phyloP scores from a whole-genome alignment of 2,329 filamentous ascomycete genomes.

The Talaromyces verruculosus region DNA sequence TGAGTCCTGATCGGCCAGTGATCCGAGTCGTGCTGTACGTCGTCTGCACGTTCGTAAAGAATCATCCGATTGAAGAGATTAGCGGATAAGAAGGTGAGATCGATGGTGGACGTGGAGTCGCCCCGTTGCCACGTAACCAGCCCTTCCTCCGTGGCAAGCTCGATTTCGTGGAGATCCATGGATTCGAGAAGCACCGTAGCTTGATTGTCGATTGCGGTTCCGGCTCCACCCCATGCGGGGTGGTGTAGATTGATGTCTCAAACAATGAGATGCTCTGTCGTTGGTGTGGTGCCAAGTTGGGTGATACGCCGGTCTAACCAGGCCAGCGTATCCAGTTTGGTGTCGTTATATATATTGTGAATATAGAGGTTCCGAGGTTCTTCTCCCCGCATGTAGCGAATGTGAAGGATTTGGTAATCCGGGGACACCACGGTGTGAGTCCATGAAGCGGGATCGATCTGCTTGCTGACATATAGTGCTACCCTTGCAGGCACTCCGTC shows the following conservation, averaged over 20 bases:
- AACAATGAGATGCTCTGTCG: neutral
- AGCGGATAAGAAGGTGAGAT: neutral
- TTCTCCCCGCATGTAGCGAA: neutral
- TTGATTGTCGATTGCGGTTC: neutral
- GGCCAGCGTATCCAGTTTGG: neutral
- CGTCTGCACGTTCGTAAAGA: conserved; percentile 21
- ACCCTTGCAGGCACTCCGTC: neutral
- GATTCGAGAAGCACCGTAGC: neutral
- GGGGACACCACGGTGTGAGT: neutral
- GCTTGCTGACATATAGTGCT: neutral
- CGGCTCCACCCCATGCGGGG: neutral
- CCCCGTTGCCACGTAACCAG: neutral
- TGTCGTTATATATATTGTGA: neutral
- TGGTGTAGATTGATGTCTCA: neutral
- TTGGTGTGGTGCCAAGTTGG: neutral
- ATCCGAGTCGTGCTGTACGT: conserved; percentile 29
- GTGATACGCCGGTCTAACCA: neutral
- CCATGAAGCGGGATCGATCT: neutral
- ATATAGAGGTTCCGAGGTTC: neutral
- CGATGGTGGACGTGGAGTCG: neutral
- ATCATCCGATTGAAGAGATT: neutral
- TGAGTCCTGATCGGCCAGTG: conserved; percentile 27
- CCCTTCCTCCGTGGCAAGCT: neutral
- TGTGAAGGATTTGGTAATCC: neutral
- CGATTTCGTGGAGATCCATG: neutral